Percentiles rank a stretch among this genome's conserved stretches.
phyloP scores from a whole-genome alignment of 2,329 filamentous ascomycete species.

The Cladorrhinum sp. region DNA sequence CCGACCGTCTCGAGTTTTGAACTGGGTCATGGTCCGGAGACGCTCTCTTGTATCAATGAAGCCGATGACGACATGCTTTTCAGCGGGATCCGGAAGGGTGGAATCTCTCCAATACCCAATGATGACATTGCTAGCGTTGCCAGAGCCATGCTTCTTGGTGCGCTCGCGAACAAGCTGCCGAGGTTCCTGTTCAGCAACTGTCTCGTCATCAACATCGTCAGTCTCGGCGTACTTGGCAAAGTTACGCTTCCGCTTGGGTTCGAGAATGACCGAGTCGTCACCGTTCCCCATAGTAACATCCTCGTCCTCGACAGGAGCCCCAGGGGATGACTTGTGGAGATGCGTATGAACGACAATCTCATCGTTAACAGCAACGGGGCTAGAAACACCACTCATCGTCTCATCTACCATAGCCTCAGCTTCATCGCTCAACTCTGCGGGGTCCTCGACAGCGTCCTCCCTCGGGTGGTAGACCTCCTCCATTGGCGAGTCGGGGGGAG shows the following conservation, averaged over 20 bases:
- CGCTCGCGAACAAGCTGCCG: constrained; percentile 22
- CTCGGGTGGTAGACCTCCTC: constrained; percentile 5
- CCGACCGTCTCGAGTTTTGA: constrained; percentile 46
- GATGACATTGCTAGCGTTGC: constrained; percentile 44
- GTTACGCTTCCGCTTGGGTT: constrained; percentile 55
- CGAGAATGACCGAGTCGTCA: constrained; percentile 35
- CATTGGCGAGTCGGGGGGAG: constrained; percentile 36
- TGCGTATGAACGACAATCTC: constrained; percentile 52
- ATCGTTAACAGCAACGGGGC: constrained; percentile 39
- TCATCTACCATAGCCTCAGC: constrained; percentile 20
- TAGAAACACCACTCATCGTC: constrained; percentile 39
- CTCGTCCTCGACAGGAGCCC: constrained; percentile 35
- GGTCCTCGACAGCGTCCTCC: constrained; percentile 2
- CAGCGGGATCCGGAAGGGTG: constrained; percentile 42
- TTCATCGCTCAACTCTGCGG: background rate
- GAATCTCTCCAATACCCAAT: constrained; percentile 63
- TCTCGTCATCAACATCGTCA: constrained; percentile 44
- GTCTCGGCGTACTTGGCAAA: constrained; percentile 46
- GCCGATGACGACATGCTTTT: constrained; percentile 58
- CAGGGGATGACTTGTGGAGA: constrained; percentile 40
- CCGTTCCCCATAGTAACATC: constrained; percentile 45
- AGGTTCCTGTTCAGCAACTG: constrained; percentile 32
- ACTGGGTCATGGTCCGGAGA: constrained; percentile 57
- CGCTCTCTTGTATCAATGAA: constrained; percentile 62
- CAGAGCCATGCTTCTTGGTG: constrained; percentile 29